A percentile compares a stretch with the other conserved stretches of the same genome.
phyloP scores from a whole-genome alignment of 2,329 filamentous ascomycete genomes.

The Pseudocercospora ulei region DNA sequence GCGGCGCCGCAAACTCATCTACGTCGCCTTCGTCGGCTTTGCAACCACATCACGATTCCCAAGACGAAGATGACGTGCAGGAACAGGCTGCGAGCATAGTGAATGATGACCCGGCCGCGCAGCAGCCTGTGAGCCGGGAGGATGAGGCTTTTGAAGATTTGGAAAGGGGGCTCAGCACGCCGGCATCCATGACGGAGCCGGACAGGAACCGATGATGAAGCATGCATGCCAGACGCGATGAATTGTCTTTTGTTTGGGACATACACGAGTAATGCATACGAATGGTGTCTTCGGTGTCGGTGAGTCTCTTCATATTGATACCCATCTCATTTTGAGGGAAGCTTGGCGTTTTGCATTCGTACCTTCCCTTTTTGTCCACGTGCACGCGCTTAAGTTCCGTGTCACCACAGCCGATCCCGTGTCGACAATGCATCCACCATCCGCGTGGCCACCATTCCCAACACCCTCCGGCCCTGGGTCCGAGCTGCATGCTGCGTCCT shows the following conservation, averaged over 20 bases:
- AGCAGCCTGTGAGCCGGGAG: slow-evolving; percentile 30
- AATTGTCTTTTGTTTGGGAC: slow-evolving; percentile 4
- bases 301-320: slow-evolving; percentile 1
- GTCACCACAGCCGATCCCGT: too few species aligned
- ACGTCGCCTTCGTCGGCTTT: slow-evolving; percentile 14
- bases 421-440: too few species aligned
- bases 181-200: slow-evolving; percentile 9
- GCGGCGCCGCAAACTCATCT: slow-evolving; percentile 17
- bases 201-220: slow-evolving; percentile 19
- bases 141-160: slow-evolving; percentile 34
- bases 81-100: slow-evolving; percentile 30
- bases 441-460: too few species aligned
- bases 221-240: slow-evolving; percentile 7
- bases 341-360: too few species aligned
- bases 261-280: slow-evolving; percentile 1
- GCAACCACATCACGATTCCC: slow-evolving; percentile 19
- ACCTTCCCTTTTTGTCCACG: too few species aligned
- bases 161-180: slow-evolving; percentile 27
- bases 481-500: too few species aligned
- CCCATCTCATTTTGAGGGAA: slow-evolving; percentile 4
- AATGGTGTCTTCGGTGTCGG: slow-evolving; percentile 1
- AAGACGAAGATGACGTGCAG: slow-evolving; percentile 30
- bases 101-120: slow-evolving; percentile 31
- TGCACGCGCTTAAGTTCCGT: too few species aligned
- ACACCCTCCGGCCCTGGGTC: too few species aligned